Conservation (phyloP, 2,329 filamentous ascomycete species). For the Coniella vitis region DNA sequence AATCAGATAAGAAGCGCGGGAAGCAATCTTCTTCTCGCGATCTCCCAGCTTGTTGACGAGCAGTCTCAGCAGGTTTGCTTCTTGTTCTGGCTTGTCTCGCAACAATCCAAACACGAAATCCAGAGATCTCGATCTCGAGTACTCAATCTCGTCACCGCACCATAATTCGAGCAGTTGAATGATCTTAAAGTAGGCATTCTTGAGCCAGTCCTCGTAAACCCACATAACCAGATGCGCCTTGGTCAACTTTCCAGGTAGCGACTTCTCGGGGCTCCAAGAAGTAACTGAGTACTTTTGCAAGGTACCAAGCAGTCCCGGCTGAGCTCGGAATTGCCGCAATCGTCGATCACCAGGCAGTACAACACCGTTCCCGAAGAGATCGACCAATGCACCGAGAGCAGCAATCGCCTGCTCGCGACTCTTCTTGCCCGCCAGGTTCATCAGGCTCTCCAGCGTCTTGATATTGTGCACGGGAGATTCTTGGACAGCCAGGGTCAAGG, state of each 20-base stretch:
- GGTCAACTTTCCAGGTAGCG: constrained; percentile 66
- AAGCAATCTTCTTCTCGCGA: constrained; percentile 90
- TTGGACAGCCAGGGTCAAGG: constrained; percentile 86
- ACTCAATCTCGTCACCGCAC: constrained; percentile 94
- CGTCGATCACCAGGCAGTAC: constrained; percentile 78
- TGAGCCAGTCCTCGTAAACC: constrained; percentile 94
- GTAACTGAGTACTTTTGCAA: constrained; percentile 54
- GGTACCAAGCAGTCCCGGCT: constrained; percentile 67
- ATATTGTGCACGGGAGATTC: constrained; percentile 92
- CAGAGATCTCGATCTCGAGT: constrained; percentile 78
- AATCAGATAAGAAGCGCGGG: constrained; percentile 86
- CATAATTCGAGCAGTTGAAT: constrained; percentile 86
- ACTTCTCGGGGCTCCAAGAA: constrained; percentile 61
- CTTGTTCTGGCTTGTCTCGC: constrained; percentile 94
- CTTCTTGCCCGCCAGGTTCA: constrained; percentile 82
- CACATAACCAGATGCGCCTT: constrained; percentile 76
- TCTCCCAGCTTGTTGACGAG: constrained; percentile 97
- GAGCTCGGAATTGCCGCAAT: constrained; percentile 69
- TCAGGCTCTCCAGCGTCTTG: constrained; percentile 78
- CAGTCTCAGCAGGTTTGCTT: constrained; percentile 84
- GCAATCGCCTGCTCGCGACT: constrained; percentile 89
- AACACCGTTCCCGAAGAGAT: constrained; percentile 84
- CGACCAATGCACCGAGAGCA: constrained; percentile 87
- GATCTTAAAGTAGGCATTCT: constrained; percentile 87
- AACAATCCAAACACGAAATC: constrained; percentile 88